phyloP scores from a whole-genome alignment of 2,329 filamentous ascomycete genomes.

The Chaetomium sp. region DNA sequence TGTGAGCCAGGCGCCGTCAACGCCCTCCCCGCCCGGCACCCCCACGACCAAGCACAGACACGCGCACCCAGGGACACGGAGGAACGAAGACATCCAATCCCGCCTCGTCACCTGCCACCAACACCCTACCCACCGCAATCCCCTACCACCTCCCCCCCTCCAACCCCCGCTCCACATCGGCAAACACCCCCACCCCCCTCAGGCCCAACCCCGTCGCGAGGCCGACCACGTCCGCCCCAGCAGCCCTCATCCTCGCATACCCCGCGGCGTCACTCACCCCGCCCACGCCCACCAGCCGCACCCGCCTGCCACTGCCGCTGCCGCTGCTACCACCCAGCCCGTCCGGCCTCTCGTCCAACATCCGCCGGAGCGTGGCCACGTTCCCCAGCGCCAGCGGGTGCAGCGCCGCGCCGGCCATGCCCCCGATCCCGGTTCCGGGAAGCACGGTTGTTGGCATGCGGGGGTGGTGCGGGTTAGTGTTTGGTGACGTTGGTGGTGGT shows the following conservation, averaged over 20 bases:
- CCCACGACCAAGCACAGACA: background rate
- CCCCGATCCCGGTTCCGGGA: conserved; percentile 63
- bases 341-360: conserved; percentile 55
- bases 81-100: background rate
- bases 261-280: conserved; percentile 68
- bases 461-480: background rate
- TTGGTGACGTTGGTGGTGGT: background rate
- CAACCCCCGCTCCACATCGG: conserved; percentile 49
- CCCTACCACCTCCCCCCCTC: conserved; percentile 9
- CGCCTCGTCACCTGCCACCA: background rate
- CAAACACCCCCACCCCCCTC: conserved; percentile 64
- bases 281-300: conserved; percentile 71
- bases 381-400: conserved; percentile 77
- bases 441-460: conserved; percentile 41
- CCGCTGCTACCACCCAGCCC: conserved; percentile 41
- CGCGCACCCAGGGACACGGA: background rate
- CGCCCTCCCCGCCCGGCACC: background rate
- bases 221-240: conserved; percentile 67
- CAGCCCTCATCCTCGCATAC: conserved; percentile 65
- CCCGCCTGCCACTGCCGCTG: conserved; percentile 42
- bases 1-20: background rate
- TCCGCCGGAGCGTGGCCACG: conserved; percentile 64
- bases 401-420: conserved; percentile 70
- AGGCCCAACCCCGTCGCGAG: conserved; percentile 70
- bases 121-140: background rate